Evolutionary conservation across 768 basidiomycete genomes (phyloP), one percentile per base, ranked within the genome.

Genomic region (Tubosaeta sp.): DNA sequence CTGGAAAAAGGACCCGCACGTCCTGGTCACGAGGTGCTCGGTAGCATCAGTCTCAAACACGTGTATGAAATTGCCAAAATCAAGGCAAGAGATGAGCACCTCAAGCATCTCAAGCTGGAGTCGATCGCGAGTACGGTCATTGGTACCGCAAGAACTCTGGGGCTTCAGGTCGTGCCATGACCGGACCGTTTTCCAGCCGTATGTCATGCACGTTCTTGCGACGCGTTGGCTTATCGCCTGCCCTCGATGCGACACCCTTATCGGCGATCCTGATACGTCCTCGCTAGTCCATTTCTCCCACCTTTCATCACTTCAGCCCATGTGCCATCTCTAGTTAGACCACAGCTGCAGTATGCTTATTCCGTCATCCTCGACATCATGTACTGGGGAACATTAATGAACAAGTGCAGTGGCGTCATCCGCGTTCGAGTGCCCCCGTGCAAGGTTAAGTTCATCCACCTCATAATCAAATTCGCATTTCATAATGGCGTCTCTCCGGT

Each of bases 41-140:
- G 87, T 44, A 92, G 88, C 41, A 78, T 98, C 68, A 89, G 82
- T 65, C 79, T 98, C 62, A 99, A 99, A 77, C 94, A 97, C 76
- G 81, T 98, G 67, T 97, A 94, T 71, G 96, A 98, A 77, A 96
- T 99, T 67, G 92, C 95, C 32, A 95, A 90, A 79, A 89, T 99
- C 70, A 99, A 99, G 76, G 79, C 83, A 47, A 82, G 79, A 63
- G 96, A 99, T 73, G 87, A 87, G 56, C 87, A 92, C 68, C 74
- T 96, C 76, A 87, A 81, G 73, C 87, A 88, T 65, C 77, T 96
- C 57, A 81, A 83, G 56, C 76, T 95, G 56, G 90, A 96, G 75
- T 83, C 84, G 60, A 86, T 99, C 46, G 87, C 91, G 25, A 86
- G 86, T 64, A 90, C 89, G 68, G 77, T 98, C 56, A 74, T 96